Percentiles rank a stretch among this genome's conserved stretches.
These are phyloP conservation scores for Backusella tarrabulga DNA, from an alignment of 192 early-diverging fungal species.

Conservation along the genomic window DNA sequence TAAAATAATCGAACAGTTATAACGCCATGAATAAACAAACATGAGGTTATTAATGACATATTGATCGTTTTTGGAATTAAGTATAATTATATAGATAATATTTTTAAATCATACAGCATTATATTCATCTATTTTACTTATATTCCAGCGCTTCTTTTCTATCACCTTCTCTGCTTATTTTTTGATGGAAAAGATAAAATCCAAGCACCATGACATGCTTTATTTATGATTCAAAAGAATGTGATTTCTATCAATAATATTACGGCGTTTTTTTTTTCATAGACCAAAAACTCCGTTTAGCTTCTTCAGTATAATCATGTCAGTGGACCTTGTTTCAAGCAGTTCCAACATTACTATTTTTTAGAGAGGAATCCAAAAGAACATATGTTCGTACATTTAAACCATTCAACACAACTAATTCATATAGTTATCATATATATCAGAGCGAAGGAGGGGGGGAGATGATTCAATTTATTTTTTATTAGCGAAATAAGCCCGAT, in stretches of 20 bases:
- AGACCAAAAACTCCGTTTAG: not conserved
- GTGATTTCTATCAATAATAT: not conserved
- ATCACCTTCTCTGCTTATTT: not conserved
- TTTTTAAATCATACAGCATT: no score
- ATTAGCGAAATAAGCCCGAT: not conserved
- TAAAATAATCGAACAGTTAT: no score
- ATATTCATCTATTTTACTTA: no score
- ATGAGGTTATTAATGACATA: not conserved
- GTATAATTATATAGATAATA: not conserved
- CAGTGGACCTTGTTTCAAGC: not conserved
- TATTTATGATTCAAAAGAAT: not conserved
- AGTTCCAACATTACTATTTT: no score
- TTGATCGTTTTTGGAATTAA: not conserved
- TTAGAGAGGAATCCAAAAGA: no score
- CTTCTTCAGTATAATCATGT: not conserved
- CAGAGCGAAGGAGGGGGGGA: no score
- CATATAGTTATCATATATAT: no score
- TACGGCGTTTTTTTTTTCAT: not conserved
- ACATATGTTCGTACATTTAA: not conserved
- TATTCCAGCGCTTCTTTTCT: not conserved
- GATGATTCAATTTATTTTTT: not conserved
- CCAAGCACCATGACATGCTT: not conserved
- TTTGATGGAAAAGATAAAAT: not conserved
- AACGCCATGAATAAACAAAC: not conserved
- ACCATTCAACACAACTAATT: not conserved